These are phyloP conservation scores for Ilex aquifolium DNA, from an alignment of 257 asterid species.

Conservation along the genomic window DNA sequence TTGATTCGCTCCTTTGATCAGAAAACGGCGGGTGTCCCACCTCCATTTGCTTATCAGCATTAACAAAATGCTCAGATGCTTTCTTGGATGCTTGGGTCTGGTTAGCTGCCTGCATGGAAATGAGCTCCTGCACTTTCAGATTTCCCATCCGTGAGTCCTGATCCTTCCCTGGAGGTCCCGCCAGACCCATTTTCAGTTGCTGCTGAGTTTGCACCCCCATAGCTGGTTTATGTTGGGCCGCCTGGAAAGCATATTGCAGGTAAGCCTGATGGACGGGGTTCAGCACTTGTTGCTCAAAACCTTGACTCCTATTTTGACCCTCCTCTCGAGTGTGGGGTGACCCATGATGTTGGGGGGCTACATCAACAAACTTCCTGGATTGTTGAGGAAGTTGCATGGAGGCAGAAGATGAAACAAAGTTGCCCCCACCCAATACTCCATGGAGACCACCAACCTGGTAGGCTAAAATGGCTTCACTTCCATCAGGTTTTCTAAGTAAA, in stretches of 20 bases:
- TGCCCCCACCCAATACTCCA: constrained; percentile 59
- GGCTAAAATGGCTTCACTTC: constrained; percentile 61
- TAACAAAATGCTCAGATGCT: constrained; percentile 48
- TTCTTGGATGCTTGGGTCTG: constrained; percentile 70
- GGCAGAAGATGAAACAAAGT: constrained; percentile 58
- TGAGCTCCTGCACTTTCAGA: constrained; percentile 67
- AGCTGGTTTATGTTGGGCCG: constrained; percentile 74
- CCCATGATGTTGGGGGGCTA: constrained; percentile 74
- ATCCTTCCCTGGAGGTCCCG: constrained; percentile 61
- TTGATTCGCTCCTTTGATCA: constrained; percentile 57
- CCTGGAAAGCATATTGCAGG: constrained; percentile 67
- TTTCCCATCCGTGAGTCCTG: constrained; percentile 60
- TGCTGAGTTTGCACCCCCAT: constrained; percentile 67
- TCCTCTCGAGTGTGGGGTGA: constrained; percentile 64
- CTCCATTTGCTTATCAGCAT: constrained; percentile 52
- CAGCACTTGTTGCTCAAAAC: constrained; percentile 62
- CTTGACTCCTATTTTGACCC: constrained; percentile 70
- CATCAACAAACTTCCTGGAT: constrained; percentile 59
- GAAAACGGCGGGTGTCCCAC: constrained; percentile 46
- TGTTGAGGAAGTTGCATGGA: constrained; percentile 78
- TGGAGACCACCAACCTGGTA: constrained; percentile 73
- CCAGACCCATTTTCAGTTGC: constrained; percentile 68
- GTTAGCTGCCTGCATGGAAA: constrained; percentile 54
- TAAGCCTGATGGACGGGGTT: constrained; percentile 87
- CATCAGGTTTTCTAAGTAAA: constrained; percentile 80